Conservation (phyloP, 192 early-diverging fungal genomes). For the Backusella parvicylindrica region DNA sequence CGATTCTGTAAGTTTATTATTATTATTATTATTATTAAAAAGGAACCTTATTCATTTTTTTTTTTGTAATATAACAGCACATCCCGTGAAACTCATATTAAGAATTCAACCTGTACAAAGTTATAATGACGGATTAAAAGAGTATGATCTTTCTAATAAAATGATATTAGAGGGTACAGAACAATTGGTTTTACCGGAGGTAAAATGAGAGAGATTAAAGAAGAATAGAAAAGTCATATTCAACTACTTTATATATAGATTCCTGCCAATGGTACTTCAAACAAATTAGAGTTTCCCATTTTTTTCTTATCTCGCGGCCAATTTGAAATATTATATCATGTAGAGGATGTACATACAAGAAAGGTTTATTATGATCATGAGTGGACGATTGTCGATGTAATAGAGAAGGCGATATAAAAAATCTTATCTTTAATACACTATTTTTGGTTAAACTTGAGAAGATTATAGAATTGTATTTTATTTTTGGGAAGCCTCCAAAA, state of each 20-base stretch:
- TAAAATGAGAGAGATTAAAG: conserved; percentile 8
- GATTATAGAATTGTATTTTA: too few species aligned
- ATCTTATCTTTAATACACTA: too few species aligned
- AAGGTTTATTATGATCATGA: conserved; percentile 51
- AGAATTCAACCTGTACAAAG: conserved; percentile 55
- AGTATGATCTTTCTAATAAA: conserved; percentile 47
- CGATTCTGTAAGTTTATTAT: conserved; percentile 46
- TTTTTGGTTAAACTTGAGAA: too few species aligned
- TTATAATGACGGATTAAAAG: conserved; percentile 49
- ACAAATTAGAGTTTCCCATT: conserved; percentile 33
- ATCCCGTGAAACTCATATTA: conserved; percentile 43
- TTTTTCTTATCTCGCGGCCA: conserved; percentile 54
- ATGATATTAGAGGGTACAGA: conserved; percentile 52
- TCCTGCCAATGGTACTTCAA: neutral
- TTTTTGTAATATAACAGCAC: neutral
- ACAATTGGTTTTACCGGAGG: conserved; percentile 49
- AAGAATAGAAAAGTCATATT: neutral
- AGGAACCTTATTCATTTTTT: neutral
- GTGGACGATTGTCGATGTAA: conserved; percentile 22
- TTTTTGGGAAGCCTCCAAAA: too few species aligned
- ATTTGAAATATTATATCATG: conserved; percentile 55
- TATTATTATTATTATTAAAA: too few species aligned
- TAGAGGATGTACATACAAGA: conserved; percentile 51
- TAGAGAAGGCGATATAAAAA: neutral
- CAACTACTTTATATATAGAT: neutral